These are phyloP conservation scores for Cymbopogon citratus DNA, from an alignment of 176 grass and related monocot genomes.

Conservation along the genomic window DNA sequence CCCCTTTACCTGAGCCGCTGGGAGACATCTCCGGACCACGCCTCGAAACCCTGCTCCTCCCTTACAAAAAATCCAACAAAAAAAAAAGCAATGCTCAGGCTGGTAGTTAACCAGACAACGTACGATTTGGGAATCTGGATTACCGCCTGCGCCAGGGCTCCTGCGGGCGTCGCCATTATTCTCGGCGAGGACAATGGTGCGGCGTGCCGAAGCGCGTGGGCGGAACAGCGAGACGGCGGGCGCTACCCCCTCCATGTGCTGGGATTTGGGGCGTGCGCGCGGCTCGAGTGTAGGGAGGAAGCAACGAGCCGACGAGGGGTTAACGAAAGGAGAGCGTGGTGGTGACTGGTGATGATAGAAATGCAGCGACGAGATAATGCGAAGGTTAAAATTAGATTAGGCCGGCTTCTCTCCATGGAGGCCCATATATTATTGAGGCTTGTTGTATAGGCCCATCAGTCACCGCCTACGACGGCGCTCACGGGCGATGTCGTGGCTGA, in stretches of 20 bases:
- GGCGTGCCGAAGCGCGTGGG: not conserved
- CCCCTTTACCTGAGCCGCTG: slow-evolving; percentile 21
- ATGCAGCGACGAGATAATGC: not conserved
- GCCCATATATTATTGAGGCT: not conserved
- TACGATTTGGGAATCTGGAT: not conserved
- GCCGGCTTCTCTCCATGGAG: not conserved
- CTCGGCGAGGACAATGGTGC: not conserved
- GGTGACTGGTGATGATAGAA: not conserved
- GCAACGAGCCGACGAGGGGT: not conserved
- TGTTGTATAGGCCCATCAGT: no score
- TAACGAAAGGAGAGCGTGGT: not conserved
- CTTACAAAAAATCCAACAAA: not conserved
- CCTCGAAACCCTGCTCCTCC: slow-evolving; percentile 23
- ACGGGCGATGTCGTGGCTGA: no score
- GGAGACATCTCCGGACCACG: slow-evolving; percentile 19
- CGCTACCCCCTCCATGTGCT: slow-evolving; percentile 31
- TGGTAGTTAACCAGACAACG: not conserved
- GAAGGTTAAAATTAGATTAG: not conserved
- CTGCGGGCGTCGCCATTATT: not conserved
- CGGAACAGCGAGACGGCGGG: slow-evolving; percentile 18
- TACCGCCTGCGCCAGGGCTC: slow-evolving; percentile 4
- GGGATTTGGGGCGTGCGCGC: slow-evolving; percentile 15
- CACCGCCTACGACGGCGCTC: no score
- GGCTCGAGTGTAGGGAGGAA: not conserved
- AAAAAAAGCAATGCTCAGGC: not conserved